These are phyloP conservation scores for Nyctanthes arbortristis DNA, from an alignment of 257 asterid species.

Conservation along the genomic window DNA sequence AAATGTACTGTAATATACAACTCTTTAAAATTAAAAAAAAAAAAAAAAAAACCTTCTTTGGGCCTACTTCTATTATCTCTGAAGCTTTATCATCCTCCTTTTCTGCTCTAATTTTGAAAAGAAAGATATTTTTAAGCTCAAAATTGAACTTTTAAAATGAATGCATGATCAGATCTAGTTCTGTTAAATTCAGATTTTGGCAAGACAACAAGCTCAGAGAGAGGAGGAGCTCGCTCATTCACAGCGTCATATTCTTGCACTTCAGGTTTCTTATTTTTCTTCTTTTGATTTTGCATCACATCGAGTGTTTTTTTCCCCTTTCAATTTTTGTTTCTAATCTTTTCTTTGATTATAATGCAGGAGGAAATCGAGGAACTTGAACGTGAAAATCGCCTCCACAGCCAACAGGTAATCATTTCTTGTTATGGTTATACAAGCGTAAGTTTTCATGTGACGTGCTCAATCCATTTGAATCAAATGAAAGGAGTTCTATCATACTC, in stretches of 20 bases:
- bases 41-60: conserved; percentile 11
- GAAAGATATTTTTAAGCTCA: conserved; percentile 7
- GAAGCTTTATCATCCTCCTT: neutral
- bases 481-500: neutral
- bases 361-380: conserved; percentile 99
- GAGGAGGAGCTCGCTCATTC: conserved; percentile 99
- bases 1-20: neutral
- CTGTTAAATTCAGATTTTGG: conserved; percentile 71
- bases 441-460: conserved; percentile 6
- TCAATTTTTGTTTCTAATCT: conserved; percentile 22
- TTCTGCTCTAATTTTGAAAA: neutral
- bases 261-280: conserved; percentile 54
- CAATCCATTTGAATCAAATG: neutral
- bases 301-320: neutral
- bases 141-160: conserved; percentile 16
- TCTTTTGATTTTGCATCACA: neutral
- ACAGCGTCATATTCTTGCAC: conserved; percentile 95
- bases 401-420: conserved; percentile 72
- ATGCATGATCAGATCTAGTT: conserved; percentile 21
- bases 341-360: conserved; percentile 53
- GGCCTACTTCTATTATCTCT: neutral
- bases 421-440: conserved; percentile 18
- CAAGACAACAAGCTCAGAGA: conserved; percentile 99
- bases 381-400: conserved; percentile 93
- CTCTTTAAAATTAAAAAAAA: neutral